Evolutionary conservation across 1,284 basidiomycete species (phyloP).

Genomic region (Fomitopsis betulina): DNA sequence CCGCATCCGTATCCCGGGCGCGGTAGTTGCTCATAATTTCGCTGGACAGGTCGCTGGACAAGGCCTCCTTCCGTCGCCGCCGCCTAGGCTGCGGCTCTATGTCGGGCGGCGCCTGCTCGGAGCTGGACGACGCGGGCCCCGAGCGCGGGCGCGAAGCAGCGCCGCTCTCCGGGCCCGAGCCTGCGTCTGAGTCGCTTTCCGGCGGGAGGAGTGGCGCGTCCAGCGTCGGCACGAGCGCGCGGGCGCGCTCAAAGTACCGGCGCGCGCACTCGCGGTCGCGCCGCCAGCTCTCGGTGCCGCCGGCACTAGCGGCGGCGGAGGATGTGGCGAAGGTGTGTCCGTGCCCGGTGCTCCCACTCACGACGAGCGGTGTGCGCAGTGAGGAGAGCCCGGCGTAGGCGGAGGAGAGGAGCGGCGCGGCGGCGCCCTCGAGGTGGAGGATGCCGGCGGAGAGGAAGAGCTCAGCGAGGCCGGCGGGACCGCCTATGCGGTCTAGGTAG

Average conservation of each 20-base stretch:
- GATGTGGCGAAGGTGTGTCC: constrained; percentile 3
- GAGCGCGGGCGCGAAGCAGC: constrained; percentile 5
- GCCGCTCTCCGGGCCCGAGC: constrained; percentile 27
- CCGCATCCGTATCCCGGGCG: constrained; percentile 20
- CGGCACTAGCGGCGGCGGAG: constrained; percentile 26
- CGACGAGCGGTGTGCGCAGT: constrained; percentile 53
- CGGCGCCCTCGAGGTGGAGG: constrained; percentile 71
- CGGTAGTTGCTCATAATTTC: constrained; percentile 23
- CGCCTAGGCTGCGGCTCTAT: constrained; percentile 18
- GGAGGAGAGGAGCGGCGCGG: constrained; percentile 58
- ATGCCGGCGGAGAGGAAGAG: constrained; percentile 73
- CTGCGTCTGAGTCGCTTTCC: constrained; percentile 46
- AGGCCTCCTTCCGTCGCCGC: constrained; percentile 16
- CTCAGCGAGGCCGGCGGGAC: constrained; percentile 55
- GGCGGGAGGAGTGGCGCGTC: constrained; percentile 63
- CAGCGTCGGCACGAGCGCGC: constrained; percentile 49
- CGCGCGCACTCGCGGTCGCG: constrained; percentile 64
- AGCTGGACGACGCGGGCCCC: neutral
- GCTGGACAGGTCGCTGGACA: constrained; percentile 17
- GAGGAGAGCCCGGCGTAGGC: constrained; percentile 72
- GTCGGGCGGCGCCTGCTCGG: constrained; percentile 35
- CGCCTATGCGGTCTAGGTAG: constrained; percentile 61
- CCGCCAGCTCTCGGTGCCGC: constrained; percentile 62
- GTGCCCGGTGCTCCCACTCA: constrained; percentile 11
- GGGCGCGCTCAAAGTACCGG: constrained; percentile 66